Evolutionary conservation across 2,329 filamentous ascomycete species (phyloP).

Genomic region (Hypoxylon rubiginosum): DNA sequence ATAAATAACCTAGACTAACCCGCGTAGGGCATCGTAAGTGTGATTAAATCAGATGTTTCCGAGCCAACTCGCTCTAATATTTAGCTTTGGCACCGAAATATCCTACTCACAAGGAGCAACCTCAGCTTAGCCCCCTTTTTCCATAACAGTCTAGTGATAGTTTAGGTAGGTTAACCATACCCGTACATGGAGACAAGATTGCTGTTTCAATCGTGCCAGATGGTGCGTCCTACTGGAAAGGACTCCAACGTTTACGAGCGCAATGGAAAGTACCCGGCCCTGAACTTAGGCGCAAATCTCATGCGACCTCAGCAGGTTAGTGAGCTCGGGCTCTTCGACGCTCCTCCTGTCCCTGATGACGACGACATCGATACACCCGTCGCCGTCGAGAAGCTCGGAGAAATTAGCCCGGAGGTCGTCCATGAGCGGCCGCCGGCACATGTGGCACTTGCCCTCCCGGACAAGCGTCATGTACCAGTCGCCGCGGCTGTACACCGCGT

Average conservation of each 20-base stretch:
- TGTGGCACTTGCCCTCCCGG: background rate
- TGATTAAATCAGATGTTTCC: background rate
- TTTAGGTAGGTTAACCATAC: background rate
- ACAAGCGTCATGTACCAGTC: constrained; percentile 11
- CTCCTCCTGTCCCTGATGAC: constrained; percentile 13
- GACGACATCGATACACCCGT: constrained; percentile 14
- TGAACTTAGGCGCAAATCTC: constrained; percentile 5
- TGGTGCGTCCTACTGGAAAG: background rate
- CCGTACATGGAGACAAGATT: background rate
- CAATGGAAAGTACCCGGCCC: background rate
- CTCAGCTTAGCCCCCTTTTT: background rate
- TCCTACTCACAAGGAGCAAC: background rate
- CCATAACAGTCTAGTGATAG: background rate
- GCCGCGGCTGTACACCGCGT: background rate
- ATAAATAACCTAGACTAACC: background rate
- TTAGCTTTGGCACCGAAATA: background rate
- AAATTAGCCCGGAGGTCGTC: constrained; percentile 1
- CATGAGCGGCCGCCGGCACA: constrained; percentile 12
- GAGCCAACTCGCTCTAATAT: background rate
- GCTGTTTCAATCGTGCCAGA: background rate
- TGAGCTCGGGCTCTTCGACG: constrained; percentile 10
- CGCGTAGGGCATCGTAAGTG: background rate
- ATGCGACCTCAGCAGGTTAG: background rate
- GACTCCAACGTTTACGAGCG: background rate
- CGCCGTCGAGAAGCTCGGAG: constrained; percentile 13